Base-by-base conservation (phyloP, 192 early-diverging fungal species). In the Coemansia sp. region DNA sequence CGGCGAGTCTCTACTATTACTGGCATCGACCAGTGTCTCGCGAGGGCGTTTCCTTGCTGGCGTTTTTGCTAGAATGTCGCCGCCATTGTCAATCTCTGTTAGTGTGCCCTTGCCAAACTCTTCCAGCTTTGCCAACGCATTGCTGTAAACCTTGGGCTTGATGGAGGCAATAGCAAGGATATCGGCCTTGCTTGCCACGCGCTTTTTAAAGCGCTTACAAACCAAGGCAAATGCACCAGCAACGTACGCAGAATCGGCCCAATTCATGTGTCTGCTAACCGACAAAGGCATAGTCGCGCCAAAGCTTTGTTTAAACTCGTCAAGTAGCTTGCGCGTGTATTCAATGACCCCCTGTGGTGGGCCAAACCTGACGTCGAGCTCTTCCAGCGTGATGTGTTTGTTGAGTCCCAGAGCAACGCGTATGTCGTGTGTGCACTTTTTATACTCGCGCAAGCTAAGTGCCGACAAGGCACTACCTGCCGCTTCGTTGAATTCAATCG, bases 301-400 rank as follows among this genome's bases (percentile, higher is more conserved):
- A 46, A 82, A 50, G 7, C 19, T 66, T 12, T 15, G n/a, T 34
- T 62, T 68, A 31, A 82, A 77, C 59, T 82, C 80, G 31, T 59
- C 68, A 19, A 77, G 72, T 29, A 75, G 42, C 39, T 21, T 36
- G 59, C 80, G 72, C 38, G 75, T 32, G 15, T 50, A 71, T 27
- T 74, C 69, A 34, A 82, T 63, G 9, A 79, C 44, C 0, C 68
- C 74, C 1, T 51, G 67, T 8, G 77, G 77, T 12, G 76, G 77
- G 0, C 74, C 73, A 21, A 79, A 69, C 74, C 75, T 68, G 7
- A 84, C 82, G 37, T 78, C 72, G 1, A 84, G 65, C 44, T 84
- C 77, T 38, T 84, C 76, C 11, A 84, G 29, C 0, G 76, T 84
- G 19, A 79, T 63, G 59, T 76, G 64, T 46, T 76, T 75, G 68